Evolutionary conservation across 2,329 filamentous ascomycete species (phyloP), one percentile per base, ranked within the genome.

Genomic region (Rutstroemia sp.): DNA sequence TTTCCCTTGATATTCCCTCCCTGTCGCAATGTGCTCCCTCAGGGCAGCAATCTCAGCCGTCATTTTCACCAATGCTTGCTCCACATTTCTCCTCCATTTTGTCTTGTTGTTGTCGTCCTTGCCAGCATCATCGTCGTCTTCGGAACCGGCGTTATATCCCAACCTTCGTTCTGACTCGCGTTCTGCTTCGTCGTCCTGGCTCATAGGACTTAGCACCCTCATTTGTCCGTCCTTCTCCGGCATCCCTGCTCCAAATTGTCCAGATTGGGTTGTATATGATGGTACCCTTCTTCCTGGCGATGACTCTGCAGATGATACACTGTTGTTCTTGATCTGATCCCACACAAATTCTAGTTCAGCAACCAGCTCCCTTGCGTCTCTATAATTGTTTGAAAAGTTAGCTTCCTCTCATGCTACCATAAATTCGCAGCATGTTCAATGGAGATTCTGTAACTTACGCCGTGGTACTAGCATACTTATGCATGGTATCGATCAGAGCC

Each of bases 301-400:
- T 10, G 80, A 78, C 42, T 79, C 70, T 41, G 84, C 74, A 39
- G 86, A 84, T 18, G 81, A 82, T 4, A 86, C 83, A 10, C 83
- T 82, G 66, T 92, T 96, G 64, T 87, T 87, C 72, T 94, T 95
- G 65, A 99, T 92, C 71, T 97, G 94, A 65, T 96, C 91, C 94
- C 94, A 99, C 41, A 99, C 92, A 67, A 97, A 99, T 73, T 99
- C 94, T n/a, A 99, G 82, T 72, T 99, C 94, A 9, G 85, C 80
- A 39, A 97, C 92, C 41, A 99, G 79, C 72, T 95, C 92, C 58
- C 86, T 81, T 7, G 90, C 90, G 70, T 96, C 91, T 49, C 82
- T 85, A 62, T 14, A 21, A 54, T 25, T 54, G 14, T 48, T 38
- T 5, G 59, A 61, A n/a, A 63, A 59, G 44, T 49, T 58, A 42